Evolutionary conservation across 805 yeast genomes (phyloP), one percentile per base, ranked within the genome.

Genomic region (Torulaspora microellipsoides): DNA sequence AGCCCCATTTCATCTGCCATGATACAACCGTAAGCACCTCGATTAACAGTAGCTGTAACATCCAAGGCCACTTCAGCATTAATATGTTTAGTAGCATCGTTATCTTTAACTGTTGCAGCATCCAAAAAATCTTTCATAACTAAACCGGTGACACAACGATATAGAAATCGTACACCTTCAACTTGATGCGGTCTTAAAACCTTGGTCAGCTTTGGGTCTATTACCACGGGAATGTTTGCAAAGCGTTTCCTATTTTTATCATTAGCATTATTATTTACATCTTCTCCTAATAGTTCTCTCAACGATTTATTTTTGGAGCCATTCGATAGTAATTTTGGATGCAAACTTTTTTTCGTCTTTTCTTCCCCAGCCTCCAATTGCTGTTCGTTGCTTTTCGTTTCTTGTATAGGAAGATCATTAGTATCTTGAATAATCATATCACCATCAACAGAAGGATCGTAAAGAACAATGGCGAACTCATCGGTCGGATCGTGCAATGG

Each of bases 1-100:
- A 88, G 70, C 3, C 96, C 97, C 97, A 89, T 89, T 64, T 86
- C 97, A 67, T 89, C 97, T 0, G 97, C 97, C 98, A 91, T 91
- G 39, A 91, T 91, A 59, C 97, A 91, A 2, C 99, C 99, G 57
- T 84, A 80, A 0, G 97, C 97, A 28, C 83, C 72, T 7, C 87
- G 76, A 60, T 84, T 88, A 23, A 48, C 48, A 27, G 45, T 38
- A 12, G 40, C 34, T 17, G 28, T 34, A 8, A 20, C 25, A 2
- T 20, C 25, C 7, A 20, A 7, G 11, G 15, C 34, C n/a, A 33
- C 30, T 11, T 34, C 43, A 20, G 17, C 34, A 13, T 17, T 20
- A n/a, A 40, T 27, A 20, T 20, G 8, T 12, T 28, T 37, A 13
- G 38, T 35, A 5, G 40, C 29, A n/a, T 34, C 29, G 33, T 48